These are phyloP conservation scores for Coccinonectria pachysandricola DNA, from an alignment of 2,329 filamentous ascomycete species.

Conservation along the genomic window DNA sequence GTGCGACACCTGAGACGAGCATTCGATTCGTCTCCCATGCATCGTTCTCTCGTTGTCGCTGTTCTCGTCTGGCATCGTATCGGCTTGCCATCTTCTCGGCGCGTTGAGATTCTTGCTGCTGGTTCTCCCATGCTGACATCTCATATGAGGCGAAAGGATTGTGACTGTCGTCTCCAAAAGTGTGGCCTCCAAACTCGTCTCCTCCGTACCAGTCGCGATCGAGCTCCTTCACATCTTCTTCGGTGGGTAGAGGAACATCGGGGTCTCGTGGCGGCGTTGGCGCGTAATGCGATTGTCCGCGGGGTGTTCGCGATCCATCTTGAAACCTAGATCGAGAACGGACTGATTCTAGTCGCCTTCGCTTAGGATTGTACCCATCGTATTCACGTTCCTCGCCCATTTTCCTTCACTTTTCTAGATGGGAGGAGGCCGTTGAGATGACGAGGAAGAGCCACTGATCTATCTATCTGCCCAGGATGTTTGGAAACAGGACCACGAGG, in stretches of 20 bases:
- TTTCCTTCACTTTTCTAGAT: constrained; percentile 3
- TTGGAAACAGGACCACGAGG: constrained; percentile 8
- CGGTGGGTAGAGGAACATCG: constrained; percentile 50
- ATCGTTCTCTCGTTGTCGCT: constrained; percentile 89
- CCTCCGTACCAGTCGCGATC: constrained; percentile 91
- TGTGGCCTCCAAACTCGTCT: constrained; percentile 71
- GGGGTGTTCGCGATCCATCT: constrained; percentile 25
- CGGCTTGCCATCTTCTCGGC: constrained; percentile 71
- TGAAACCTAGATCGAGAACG: constrained; percentile 20
- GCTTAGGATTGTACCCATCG: constrained; percentile 29
- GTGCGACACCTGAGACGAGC: constrained; percentile 91
- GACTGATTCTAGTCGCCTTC: constrained; percentile 26
- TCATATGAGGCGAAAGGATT: constrained; percentile 79
- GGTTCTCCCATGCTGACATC: constrained; percentile 60
- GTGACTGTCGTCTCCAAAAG: constrained; percentile 83
- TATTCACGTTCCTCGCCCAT: constrained; percentile 29
- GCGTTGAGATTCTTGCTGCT: constrained; percentile 68
- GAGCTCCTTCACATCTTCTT: constrained; percentile 63
- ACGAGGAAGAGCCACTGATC: no score
- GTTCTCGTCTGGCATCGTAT: constrained; percentile 58
- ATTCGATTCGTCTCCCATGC: constrained; percentile 99
- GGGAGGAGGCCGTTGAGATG: no score
- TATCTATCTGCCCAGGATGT: constrained; percentile 1
- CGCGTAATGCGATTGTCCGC: constrained; percentile 28
- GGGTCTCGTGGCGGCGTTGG: constrained; percentile 27